Conservation (phyloP, 192 early-diverging fungal genomes). For the Spinellus fusiger region DNA sequence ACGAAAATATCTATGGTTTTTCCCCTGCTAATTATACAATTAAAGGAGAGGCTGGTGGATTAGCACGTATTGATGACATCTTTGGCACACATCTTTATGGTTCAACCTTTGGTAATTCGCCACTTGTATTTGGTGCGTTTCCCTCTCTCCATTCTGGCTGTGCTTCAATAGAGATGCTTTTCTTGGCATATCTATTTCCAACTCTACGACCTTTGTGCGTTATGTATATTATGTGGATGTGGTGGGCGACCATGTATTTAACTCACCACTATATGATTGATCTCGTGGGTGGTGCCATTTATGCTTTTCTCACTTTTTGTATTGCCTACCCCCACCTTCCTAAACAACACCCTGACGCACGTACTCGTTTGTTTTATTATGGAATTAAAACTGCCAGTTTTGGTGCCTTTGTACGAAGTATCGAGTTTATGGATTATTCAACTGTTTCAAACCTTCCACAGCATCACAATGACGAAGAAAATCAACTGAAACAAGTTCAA, state of each 20-base stretch:
- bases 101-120: constrained; percentile 57
- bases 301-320: constrained; percentile 54
- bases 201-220: constrained; percentile 36
- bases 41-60: constrained; percentile 62
- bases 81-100: constrained; percentile 57
- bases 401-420: background rate
- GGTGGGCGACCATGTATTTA: constrained; percentile 77
- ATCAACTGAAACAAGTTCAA: background rate
- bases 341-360: constrained; percentile 19
- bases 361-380: constrained; percentile 32
- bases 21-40: constrained; percentile 59
- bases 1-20: constrained; percentile 57
- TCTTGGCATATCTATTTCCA: constrained; percentile 45
- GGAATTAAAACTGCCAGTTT: constrained; percentile 3
- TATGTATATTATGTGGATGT: constrained; percentile 64
- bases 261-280: constrained; percentile 73
- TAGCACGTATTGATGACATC: constrained; percentile 62
- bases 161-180: constrained; percentile 58
- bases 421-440: background rate
- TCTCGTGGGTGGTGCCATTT: constrained; percentile 58
- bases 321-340: constrained; percentile 41
- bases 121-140: constrained; percentile 71
- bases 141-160: constrained; percentile 70
- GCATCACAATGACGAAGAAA: background rate
- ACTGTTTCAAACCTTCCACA: background rate